Evolutionary conservation across 108 stramenopile species (phyloP).

Genomic region (Fistulifera solaris): DNA sequence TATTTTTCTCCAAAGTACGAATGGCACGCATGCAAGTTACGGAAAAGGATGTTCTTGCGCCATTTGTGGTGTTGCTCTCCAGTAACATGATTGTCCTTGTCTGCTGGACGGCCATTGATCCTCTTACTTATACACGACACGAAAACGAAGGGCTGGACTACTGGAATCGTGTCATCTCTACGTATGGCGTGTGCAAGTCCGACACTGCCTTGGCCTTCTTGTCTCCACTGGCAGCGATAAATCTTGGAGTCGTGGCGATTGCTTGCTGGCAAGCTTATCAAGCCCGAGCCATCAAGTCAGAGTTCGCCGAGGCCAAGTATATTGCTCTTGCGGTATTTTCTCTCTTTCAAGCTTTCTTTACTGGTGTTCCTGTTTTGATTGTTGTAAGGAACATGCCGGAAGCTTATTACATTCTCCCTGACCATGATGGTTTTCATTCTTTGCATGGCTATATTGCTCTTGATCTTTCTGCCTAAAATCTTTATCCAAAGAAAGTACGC

Average conservation of each 20-base stretch:
- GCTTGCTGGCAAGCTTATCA: constrained; percentile 5
- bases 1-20: constrained; percentile 7
- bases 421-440: constrained; percentile 16
- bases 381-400: constrained; percentile 15
- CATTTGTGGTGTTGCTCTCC: constrained; percentile 29
- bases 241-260: background rate
- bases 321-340: constrained; percentile 19
- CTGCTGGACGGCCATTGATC: constrained; percentile 41
- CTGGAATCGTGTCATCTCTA: constrained; percentile 24
- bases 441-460: constrained; percentile 13
- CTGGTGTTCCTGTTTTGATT: constrained; percentile 24
- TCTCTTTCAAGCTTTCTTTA: constrained; percentile 21
- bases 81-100: constrained; percentile 25
- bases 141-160: constrained; percentile 11
- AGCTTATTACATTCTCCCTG: constrained; percentile 19
- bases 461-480: constrained; percentile 39
- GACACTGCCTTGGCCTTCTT: background rate
- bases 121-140: constrained; percentile 22
- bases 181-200: constrained; percentile 21
- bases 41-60: constrained; percentile 37
- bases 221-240: constrained; percentile 6
- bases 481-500: background rate
- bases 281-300: constrained; percentile 2
- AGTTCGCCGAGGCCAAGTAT: constrained; percentile 16
- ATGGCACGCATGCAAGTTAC: constrained; percentile 15